Conservation (phyloP, 495 filamentous ascomycete genomes). For the Tuber brumale region DNA sequence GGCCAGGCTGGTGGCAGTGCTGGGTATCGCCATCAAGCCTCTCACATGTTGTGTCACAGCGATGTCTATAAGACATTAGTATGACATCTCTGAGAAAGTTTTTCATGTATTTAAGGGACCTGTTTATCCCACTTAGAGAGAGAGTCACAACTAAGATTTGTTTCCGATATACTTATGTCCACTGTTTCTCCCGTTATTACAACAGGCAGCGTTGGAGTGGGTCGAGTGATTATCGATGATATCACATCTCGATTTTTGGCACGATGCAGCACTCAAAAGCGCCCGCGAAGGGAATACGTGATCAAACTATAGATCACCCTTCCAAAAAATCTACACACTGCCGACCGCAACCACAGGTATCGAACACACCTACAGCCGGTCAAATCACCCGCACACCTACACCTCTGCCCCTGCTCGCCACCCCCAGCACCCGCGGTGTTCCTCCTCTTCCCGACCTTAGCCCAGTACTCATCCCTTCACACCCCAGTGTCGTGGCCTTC, state of each 20-base stretch:
- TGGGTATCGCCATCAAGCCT: too few relatives aligned
- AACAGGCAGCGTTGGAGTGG: too few relatives aligned
- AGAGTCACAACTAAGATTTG: too few relatives aligned
- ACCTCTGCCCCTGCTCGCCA: constrained; percentile 54
- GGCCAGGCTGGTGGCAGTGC: too few relatives aligned
- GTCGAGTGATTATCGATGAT: too few relatives aligned
- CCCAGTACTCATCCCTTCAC: constrained; percentile 89
- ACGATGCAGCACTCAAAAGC: not conserved
- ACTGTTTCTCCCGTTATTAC: too few relatives aligned
- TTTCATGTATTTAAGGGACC: too few relatives aligned
- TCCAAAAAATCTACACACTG: not conserved
- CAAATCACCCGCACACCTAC: constrained; percentile 24
- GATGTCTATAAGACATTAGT: too few relatives aligned
- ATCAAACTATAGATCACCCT: not conserved
- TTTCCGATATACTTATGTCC: too few relatives aligned
- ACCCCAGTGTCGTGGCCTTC: constrained; percentile 73
- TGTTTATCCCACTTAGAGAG: too few relatives aligned
- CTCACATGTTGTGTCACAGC: too few relatives aligned
- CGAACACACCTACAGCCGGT: not conserved
- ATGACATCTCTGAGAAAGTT: too few relatives aligned
- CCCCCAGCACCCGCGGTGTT: constrained; percentile 56
- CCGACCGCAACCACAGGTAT: not conserved
- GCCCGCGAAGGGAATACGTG: not conserved
- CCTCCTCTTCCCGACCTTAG: constrained; percentile 86
- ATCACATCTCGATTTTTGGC: not conserved